Percentiles rank a stretch among this genome's conserved stretches.
Conservation (phyloP, 805 yeast species). For the Ogataea siamensis region DNA sequence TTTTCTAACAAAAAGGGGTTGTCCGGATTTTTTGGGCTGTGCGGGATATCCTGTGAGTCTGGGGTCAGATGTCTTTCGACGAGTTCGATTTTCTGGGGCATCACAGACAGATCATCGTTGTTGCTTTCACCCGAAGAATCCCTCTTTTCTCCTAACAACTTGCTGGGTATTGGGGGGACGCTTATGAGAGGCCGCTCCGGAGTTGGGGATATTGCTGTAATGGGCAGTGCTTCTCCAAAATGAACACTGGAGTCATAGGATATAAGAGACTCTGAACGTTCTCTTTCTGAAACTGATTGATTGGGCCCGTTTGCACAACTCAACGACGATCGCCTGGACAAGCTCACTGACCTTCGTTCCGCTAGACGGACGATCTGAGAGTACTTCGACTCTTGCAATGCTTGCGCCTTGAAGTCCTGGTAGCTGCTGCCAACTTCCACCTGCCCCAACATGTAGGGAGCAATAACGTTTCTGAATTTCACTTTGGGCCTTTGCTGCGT, state of each 20-base stretch:
- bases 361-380: slow-evolving; percentile 11
- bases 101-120: too few relatives aligned
- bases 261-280: not conserved
- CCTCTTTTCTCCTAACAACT: not conserved
- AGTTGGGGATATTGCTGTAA: not conserved
- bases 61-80: not conserved
- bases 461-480: slow-evolving; percentile 7
- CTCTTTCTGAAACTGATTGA: too few relatives aligned
- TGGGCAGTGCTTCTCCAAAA: slow-evolving; percentile 3
- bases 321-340: not conserved
- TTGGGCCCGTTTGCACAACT: too few relatives aligned
- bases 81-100: not conserved
- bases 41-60: not conserved
- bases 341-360: not conserved
- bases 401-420: slow-evolving; percentile 5
- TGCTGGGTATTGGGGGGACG: not conserved
- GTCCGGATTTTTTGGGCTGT: not conserved
- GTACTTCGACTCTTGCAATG: slow-evolving; percentile 6
- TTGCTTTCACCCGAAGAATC: too few relatives aligned
- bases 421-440: slow-evolving; percentile 8
- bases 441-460: slow-evolving; percentile 5
- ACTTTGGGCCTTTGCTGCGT: not conserved
- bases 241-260: slow-evolving; percentile 3
- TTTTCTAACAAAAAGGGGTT: not conserved
- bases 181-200: not conserved